Evolutionary conservation across 441 rosid genomes (phyloP).

Genomic region (Syzygium malaccense): DNA sequence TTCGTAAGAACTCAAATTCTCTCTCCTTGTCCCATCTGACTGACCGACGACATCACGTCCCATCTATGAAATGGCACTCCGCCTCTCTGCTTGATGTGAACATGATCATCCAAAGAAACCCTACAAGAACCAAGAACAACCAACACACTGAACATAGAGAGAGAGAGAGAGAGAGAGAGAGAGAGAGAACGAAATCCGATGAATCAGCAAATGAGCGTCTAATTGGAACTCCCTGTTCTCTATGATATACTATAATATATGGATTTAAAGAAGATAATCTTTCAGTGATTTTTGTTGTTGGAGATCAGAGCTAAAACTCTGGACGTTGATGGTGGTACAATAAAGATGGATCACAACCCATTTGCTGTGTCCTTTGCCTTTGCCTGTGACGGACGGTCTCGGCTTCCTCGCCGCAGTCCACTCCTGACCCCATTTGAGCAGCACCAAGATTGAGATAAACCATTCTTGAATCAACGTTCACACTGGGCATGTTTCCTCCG

Average conservation of each 20-base stretch:
- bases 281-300: background rate
- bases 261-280: background rate
- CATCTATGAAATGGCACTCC: conserved; percentile 12
- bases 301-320: background rate
- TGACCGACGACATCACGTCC: background rate
- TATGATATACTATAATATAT: background rate
- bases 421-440: conserved; percentile 48
- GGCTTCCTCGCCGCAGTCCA: conserved; percentile 35
- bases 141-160: background rate
- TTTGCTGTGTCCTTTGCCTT: conserved; percentile 43
- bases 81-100: conserved; percentile 25
- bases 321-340: conserved; percentile 48
- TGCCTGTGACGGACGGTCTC: conserved; percentile 31
- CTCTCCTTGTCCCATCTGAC: conserved; percentile 34
- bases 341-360: conserved; percentile 26
- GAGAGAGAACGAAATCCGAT: background rate
- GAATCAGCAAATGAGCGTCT: background rate
- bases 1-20: conserved; percentile 18
- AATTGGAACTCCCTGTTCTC: background rate
- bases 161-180: background rate
- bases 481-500: conserved; percentile 28
- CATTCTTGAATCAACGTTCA: conserved; percentile 77
- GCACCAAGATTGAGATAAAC: conserved; percentile 92
- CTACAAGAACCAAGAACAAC: conserved; percentile 22
- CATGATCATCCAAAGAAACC: conserved; percentile 19